A percentile compares a stretch with the other conserved stretches of the same genome.
Conservation (phyloP, 192 early-diverging fungal species). For the Coemansia aciculifera region DNA sequence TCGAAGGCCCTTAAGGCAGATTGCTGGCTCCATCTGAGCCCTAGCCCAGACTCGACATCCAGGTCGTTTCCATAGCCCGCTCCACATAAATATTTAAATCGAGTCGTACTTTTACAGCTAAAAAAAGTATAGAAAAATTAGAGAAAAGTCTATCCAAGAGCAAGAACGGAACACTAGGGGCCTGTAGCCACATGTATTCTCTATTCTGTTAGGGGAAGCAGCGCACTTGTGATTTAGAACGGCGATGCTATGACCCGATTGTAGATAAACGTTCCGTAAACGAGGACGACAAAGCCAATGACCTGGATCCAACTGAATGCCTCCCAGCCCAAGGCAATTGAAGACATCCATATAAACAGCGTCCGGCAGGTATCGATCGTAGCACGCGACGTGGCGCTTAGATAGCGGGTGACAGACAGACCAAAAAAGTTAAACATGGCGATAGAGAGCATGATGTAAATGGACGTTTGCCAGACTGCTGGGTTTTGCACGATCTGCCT, state of each 20-base stretch:
- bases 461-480: slow-evolving; percentile 67
- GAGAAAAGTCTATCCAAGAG: too few species aligned
- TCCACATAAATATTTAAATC: background rate
- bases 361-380: slow-evolving; percentile 97
- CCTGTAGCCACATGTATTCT: background rate
- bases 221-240: slow-evolving; percentile 21
- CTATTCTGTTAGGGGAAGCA: background rate
- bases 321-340: slow-evolving; percentile 93
- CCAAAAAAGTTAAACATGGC: slow-evolving; percentile 98
- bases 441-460: slow-evolving; percentile 87
- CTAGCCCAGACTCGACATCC: background rate
- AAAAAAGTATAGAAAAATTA: background rate
- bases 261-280: slow-evolving; percentile 86
- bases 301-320: slow-evolving; percentile 89
- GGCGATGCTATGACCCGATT: slow-evolving; percentile 80
- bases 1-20: background rate
- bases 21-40: background rate
- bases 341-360: slow-evolving; percentile 93
- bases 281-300: slow-evolving; percentile 73
- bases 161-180: too few species aligned
- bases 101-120: background rate
- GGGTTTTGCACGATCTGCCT: slow-evolving; percentile 66
- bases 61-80: background rate
- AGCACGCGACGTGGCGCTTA: slow-evolving; percentile 87
- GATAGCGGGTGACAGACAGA: slow-evolving; percentile 79